Base-by-base conservation (phyloP, 2,329 filamentous ascomycete genomes). In the Hymenoscyphus fructigenus region DNA sequence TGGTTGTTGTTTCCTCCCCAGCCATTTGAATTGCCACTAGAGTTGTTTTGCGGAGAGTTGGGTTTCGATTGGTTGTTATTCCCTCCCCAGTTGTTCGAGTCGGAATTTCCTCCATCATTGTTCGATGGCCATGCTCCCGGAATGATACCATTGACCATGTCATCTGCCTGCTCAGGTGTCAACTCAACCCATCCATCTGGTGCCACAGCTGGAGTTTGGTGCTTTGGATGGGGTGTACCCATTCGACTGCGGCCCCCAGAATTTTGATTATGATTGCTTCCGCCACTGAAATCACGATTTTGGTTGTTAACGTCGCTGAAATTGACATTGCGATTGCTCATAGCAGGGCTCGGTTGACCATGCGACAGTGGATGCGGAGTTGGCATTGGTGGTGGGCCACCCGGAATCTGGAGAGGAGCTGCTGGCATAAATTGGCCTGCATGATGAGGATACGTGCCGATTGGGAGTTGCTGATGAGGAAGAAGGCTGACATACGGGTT, bases 401-500 rank as follows among this genome's bases (percentile, higher is more conserved):
- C 65, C 15, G 57, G 36, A 12, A 71, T 60, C 2, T 81, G 81
- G 64, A 82, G 78, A 5, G 59, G 44, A 29, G 14, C 15, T 20
- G 17, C 47, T 26, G 57, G 55, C 26, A 62, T 56, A 3, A 80
- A 79, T 60, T 66, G 66, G 28, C 57, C 62, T 14, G 62, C 36
- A 28, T 64, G 55, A 58, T 66, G 67, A 57, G 68, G 50, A 60
- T 67, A 69, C 1, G 78, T 76, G 3, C 82, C 81, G 9, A 81
- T 65, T 0, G 80, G 79, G 6, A 80, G 69, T 9, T 70, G 69
- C 28, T 72, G 72, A 20, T 75, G 74, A 1, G 83, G 82, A 70
- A 86, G 83, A n/a, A 84, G 70, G 2, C 76, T 73, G 1, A 78
- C 78, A 28, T 78, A 76, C 28, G 81, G 79, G 67, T 84, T 84